Evolutionary conservation across 1,284 basidiomycete species (phyloP).

Genomic region (Coniferiporia weirii): DNA sequence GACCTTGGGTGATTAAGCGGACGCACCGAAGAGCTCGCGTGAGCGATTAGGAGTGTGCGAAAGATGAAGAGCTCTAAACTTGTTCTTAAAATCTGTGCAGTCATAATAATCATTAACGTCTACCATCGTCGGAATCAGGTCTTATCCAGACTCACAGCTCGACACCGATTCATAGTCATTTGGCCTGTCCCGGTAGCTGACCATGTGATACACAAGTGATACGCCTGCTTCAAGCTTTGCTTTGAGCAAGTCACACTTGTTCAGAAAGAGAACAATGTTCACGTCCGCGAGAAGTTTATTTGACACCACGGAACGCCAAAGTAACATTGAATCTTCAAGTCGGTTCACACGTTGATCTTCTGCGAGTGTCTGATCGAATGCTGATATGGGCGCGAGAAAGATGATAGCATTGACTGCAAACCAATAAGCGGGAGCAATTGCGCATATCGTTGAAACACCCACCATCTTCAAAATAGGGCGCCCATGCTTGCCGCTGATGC

Average conservation of each 20-base stretch:
- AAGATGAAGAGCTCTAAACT: constrained; percentile 66
- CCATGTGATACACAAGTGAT: constrained; percentile 58
- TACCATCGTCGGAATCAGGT: not conserved
- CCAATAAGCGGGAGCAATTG: not conserved
- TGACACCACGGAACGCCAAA: constrained; percentile 65
- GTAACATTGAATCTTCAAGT: constrained; percentile 65
- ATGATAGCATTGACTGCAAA: constrained; percentile 76
- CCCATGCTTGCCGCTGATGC: constrained; percentile 75
- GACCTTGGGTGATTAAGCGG: not conserved
- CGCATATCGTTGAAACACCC: constrained; percentile 22
- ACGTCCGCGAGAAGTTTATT: constrained; percentile 65
- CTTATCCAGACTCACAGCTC: constrained; percentile 48
- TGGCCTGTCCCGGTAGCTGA: constrained; percentile 59
- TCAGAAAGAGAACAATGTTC: constrained; percentile 72
- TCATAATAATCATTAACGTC: not conserved
- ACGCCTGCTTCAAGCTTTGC: constrained; percentile 73
- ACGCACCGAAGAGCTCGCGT: constrained; percentile 64
- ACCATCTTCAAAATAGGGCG: constrained; percentile 80
- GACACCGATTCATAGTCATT: constrained; percentile 72
- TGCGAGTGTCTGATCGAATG: constrained; percentile 73
- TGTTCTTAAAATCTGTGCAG: constrained; percentile 64
- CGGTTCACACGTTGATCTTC: constrained; percentile 72
- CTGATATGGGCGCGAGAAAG: constrained; percentile 78
- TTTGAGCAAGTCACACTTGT: constrained; percentile 69
- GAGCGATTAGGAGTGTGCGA: constrained; percentile 59